Evolutionary conservation across 2,329 filamentous ascomycete genomes (phyloP), one percentile per base, ranked within the genome.

Genomic region (Metarhizium robertsii): DNA sequence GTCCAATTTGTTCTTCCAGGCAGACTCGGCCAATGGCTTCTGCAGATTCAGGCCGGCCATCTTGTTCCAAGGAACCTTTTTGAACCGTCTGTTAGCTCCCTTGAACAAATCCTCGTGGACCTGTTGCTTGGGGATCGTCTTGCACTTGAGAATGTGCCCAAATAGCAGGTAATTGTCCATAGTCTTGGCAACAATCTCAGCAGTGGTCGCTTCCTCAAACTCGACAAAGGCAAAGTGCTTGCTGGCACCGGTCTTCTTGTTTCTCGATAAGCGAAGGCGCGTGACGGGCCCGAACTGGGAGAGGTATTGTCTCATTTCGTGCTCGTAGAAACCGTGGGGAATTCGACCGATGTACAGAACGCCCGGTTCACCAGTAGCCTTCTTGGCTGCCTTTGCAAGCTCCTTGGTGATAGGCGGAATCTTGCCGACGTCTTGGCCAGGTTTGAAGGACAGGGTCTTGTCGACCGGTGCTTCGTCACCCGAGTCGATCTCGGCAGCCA

Each of bases 111-210:
- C 80, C 29, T 85, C 79, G 68, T 95, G 90, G 47, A 96, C 76
- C 67, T 92, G 85, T 58, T 88, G 89, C 56, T 83, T 75, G 4
- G 89, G 83, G 4, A 96, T 81, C 29, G 85, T 76, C 68, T 90
- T 88, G 72, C 92, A 92, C 72, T 95, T 92, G 63, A 99, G 78
- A 59, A 97, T 88, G 69, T 96, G 92, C 6, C 90, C 90, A 70
- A 96, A 97, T 67, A 99, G 80, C 43, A 97, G 83, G 73, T 99
- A 99, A 74, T 92, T 95, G 78, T 96, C 84, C 94, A 99, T 99
- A 25, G 94, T 96, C 74, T 91, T 89, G 52, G 90, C 87, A 34
- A 95, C 92, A 63, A 97, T 91, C 65, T 90, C 87, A 43, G 94
- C 92, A n/a, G 80, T 81, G 61, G 72, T 74, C 51, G 91, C 88